Base-by-base conservation (phyloP, 768 basidiomycete genomes). In the Favolaschia claudopus region DNA sequence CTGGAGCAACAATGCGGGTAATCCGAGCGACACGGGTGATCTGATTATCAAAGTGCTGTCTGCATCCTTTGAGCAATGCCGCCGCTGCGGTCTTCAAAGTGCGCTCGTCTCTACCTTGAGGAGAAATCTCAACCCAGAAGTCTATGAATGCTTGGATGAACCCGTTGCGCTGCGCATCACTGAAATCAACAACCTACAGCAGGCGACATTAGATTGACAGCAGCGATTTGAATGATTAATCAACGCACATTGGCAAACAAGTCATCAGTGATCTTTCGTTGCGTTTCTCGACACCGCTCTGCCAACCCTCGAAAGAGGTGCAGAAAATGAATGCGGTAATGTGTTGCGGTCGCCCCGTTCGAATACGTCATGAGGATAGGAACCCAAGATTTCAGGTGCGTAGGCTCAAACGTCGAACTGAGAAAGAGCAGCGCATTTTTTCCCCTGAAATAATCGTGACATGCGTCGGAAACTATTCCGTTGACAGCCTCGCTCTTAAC, bases 291-390 rank as follows among this genome's bases (percentile, higher is more conserved):
- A 9, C 66, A 64, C 47, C 72, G 70, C 1, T 55, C 22, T 7
- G 64, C 61, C 13, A 74, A 72, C 19, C 66, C 68, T n/a, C 67
- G 56, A 40, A 75, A n/a, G n/a, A n/a, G n/a, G n/a, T n/a, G n/a
- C n/a, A n/a, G n/a, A n/a, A n/a, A n/a, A n/a, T n/a, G n/a, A n/a
- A n/a, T n/a, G n/a, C n/a, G n/a, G n/a, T n/a, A n/a, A n/a, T n/a
- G n/a, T n/a, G n/a, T n/a, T n/a, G 64, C 42, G 20, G 57, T 66
- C 3, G 72, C 72, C 12, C 76, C 74, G 66, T 77, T 74, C 7
- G 71, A 67, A 46, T 68, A 77, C 2, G 74, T 70, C 3, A 75
- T 25, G 2, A 77, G n/a, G 1, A 61, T 69, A 24, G 76, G 76
- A 29, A 73, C 70, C 76, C 75, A 78, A 24, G 67, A 65, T 2